These are phyloP conservation scores for Arthrobotrys musiformis DNA, from an alignment of 2,329 filamentous ascomycete species.

Conservation along the genomic window DNA sequence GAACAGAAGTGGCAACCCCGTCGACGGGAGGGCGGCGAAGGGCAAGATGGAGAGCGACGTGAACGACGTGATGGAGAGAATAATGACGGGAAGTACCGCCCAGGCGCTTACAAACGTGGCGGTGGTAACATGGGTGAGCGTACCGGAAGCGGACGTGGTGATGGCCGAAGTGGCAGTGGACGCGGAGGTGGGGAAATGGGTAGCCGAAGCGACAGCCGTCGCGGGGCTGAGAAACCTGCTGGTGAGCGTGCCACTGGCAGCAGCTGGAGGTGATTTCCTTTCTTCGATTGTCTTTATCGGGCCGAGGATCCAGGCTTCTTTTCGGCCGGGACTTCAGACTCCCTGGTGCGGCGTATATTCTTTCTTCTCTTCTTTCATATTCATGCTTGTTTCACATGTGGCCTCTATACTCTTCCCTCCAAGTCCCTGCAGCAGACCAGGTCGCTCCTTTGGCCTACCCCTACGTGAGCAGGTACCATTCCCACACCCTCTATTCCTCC, in stretches of 20 bases:
- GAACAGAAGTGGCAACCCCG: constrained; percentile 67
- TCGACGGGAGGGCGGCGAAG: constrained; percentile 59
- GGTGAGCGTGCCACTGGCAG: constrained; percentile 41
- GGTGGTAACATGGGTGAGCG: constrained; percentile 44
- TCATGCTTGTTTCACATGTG: constrained; percentile 16
- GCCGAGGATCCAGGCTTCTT: not conserved
- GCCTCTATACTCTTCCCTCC: not conserved
- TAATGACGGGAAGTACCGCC: constrained; percentile 34
- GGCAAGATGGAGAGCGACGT: constrained; percentile 22
- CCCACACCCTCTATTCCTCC: too few species aligned
- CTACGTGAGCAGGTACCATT: not conserved
- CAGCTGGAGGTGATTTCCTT: constrained; percentile 45
- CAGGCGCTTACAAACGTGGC: constrained; percentile 37
- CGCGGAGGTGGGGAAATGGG: constrained; percentile 30
- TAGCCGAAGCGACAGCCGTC: constrained; percentile 44
- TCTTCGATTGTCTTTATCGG: not conserved
- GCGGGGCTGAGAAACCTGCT: constrained; percentile 44
- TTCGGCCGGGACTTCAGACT: not conserved
- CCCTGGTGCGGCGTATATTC: constrained; percentile 13
- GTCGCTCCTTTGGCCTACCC: not conserved
- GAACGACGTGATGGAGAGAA: constrained; percentile 29
- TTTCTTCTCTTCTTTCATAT: constrained; percentile 1
- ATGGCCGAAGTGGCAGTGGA: constrained; percentile 32
- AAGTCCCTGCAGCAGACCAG: not conserved
- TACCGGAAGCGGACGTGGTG: constrained; percentile 43